Base-by-base conservation (phyloP, 2,329 filamentous ascomycete genomes). In the Myriosclerotinia duriaeana region DNA sequence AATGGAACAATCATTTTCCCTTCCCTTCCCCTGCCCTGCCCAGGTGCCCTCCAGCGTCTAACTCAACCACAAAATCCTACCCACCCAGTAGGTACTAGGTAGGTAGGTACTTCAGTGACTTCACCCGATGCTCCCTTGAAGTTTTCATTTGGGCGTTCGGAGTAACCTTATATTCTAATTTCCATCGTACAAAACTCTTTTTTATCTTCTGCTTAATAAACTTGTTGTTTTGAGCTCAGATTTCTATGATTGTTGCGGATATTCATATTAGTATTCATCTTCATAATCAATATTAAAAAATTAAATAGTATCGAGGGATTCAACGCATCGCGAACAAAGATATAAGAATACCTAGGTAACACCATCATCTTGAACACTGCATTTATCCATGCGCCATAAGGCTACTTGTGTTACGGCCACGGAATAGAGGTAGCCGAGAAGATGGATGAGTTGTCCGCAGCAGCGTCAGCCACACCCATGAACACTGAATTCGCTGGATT, bases 391-490 rank as follows among this genome's bases (percentile, higher is more conserved):
- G 30, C 52, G 52, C 53, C 30, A 11, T 54, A 36, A 22, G 11
- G 34, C 3, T 40, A 22, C 53, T 22, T 55, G 22, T 38, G 20
- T 20, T 22, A 54, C 8, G 53, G 34, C 34, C 53, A n/a, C 53
- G 53, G 34, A 22, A 38, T 38, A 2, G 11, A 54, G 3, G 20
- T 22, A 55, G 20, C 53, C 53, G 53, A 40, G 14, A 40, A 54
- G 9, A 40, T 55, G 5, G 9, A 40, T 55, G 5, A 22, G 34
- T 20, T 38, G 34, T 55, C 53, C 53, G 53, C 53, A 55, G 53
- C 53, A 55, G 34, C 34, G n/a, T 55, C 53, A 55, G 53, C 53
- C 53, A 55, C 53, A 53, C n/a, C n/a, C n/a, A n/a, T n/a, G n/a
- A n/a, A n/a, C 17, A 54, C 20, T 22, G 14, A 30, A 34, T 17